Percentiles rank a stretch among this genome's conserved stretches.
phyloP scores from a whole-genome alignment of 1,284 basidiomycete species.

The Leucoagaricus sp. region DNA sequence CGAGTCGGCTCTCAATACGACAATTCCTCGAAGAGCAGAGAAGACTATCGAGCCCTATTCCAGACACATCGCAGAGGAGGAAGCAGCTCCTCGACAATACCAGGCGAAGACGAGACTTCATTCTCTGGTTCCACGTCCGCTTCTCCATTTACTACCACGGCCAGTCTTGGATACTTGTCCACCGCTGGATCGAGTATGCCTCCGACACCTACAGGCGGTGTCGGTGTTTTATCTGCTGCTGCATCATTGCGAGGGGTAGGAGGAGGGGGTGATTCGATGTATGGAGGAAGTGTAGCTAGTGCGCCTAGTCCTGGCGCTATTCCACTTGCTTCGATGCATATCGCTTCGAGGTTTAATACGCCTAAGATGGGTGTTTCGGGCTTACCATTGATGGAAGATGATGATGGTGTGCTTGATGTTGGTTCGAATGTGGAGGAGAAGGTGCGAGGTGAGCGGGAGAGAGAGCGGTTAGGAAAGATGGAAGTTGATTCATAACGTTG shows the following conservation, averaged over 20 bases:
- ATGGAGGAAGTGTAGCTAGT: conserved; percentile 1
- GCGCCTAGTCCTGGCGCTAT: conserved; percentile 27
- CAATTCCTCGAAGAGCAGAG: neutral
- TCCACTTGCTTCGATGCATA: conserved; percentile 33
- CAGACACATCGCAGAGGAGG: conserved; percentile 10
- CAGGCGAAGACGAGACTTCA: conserved; percentile 24
- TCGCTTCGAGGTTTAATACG: conserved; percentile 30
- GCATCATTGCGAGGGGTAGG: no score
- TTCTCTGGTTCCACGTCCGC: conserved; percentile 21
- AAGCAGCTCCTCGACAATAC: conserved; percentile 1
- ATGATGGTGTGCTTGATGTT: no score
- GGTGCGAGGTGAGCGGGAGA: no score
- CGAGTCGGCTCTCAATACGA: neutral
- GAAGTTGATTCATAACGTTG: no score
- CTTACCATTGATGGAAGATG: conserved; percentile 25
- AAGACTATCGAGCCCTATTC: neutral
- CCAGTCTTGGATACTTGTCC: conserved; percentile 11
- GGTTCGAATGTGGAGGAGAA: no score
- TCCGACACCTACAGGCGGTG: conserved; percentile 36
- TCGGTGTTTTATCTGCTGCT: conserved; percentile 23
- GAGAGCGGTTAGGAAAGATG: no score
- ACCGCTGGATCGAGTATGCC: conserved; percentile 29
- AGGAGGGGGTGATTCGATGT: no score
- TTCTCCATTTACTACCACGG: conserved; percentile 11
- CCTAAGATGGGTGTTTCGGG: conserved; percentile 27